A percentile compares a stretch with the other conserved stretches of the same genome.
Evolutionary conservation across 805 yeast genomes (phyloP).

Genomic region (Metschnikowia colocasiae): DNA sequence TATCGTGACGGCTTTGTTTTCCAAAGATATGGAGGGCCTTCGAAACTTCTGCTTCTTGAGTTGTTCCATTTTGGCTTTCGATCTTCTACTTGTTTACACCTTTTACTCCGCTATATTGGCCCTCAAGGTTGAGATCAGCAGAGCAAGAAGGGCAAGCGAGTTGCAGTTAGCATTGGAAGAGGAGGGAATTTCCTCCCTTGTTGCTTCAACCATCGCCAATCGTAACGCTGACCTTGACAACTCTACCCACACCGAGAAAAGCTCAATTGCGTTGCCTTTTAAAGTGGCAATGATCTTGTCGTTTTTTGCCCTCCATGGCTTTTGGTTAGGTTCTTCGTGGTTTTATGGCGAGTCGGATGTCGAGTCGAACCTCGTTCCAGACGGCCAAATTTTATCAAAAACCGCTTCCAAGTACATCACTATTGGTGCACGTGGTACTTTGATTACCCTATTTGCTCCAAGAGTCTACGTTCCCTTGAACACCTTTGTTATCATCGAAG

Average conservation of each 20-base stretch:
- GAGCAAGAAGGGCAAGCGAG: slow-evolving; percentile 76
- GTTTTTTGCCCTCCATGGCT: slow-evolving; percentile 61
- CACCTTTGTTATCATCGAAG: slow-evolving; percentile 57
- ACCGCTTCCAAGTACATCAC: slow-evolving; percentile 42
- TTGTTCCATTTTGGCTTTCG: slow-evolving; percentile 65
- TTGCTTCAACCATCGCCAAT: slow-evolving; percentile 68
- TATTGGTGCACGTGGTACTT: slow-evolving; percentile 46
- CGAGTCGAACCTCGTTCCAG: slow-evolving; percentile 14
- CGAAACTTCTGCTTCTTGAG: slow-evolving; percentile 76
- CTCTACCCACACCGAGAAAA: slow-evolving; percentile 23
- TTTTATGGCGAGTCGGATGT: slow-evolving; percentile 33
- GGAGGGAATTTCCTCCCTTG: slow-evolving; percentile 76
- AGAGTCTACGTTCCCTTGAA: slow-evolving; percentile 58
- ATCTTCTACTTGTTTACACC: slow-evolving; percentile 69
- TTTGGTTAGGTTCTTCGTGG: slow-evolving; percentile 72
- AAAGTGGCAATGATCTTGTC: slow-evolving; percentile 58
- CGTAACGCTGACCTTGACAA: slow-evolving; percentile 30
- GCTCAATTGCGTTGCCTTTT: slow-evolving; percentile 45
- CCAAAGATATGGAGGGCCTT: slow-evolving; percentile 66
- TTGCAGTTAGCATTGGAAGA: slow-evolving; percentile 82
- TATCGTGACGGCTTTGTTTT: slow-evolving; percentile 59
- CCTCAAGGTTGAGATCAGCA: slow-evolving; percentile 81
- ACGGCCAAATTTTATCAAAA: slow-evolving; percentile 32
- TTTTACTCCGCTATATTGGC: slow-evolving; percentile 82
- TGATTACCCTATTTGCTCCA: slow-evolving; percentile 57